phyloP scores from a whole-genome alignment of 176 grass and related monocot species.

The Tuctoria greenei region DNA sequence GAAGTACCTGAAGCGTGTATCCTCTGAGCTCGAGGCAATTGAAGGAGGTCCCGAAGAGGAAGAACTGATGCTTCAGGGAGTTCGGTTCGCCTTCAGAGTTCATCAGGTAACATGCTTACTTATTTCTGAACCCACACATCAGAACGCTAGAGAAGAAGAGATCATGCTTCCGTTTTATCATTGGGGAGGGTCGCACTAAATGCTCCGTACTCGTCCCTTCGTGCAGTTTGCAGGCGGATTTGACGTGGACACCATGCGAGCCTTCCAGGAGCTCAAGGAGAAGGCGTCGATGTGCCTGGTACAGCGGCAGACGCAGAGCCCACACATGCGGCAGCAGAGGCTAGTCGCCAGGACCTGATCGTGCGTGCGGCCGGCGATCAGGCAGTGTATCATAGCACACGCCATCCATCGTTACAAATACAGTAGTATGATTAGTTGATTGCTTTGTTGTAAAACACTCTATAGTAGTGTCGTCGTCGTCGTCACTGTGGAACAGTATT shows the following conservation, averaged over 20 bases:
- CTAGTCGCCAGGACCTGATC: slow-evolving; percentile 56
- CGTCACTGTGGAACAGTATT: not conserved
- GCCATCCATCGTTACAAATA: not conserved
- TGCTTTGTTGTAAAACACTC: not conserved
- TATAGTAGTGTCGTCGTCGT: not conserved
- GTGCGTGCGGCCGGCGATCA: not conserved
- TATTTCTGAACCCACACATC: not conserved
- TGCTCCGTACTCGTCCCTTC: not conserved
- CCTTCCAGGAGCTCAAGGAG: slow-evolving; percentile 94
- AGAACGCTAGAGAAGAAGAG: not conserved
- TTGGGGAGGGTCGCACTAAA: not conserved
- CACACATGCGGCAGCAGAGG: slow-evolving; percentile 51
- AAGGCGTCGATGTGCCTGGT: slow-evolving; percentile 69
- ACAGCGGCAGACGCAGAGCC: slow-evolving; percentile 52
- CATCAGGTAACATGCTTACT: slow-evolving; percentile 62
- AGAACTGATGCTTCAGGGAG: slow-evolving; percentile 92
- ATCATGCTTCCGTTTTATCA: not conserved
- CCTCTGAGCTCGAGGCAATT: slow-evolving; percentile 68
- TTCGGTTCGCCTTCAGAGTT: slow-evolving; percentile 93
- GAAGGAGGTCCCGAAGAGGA: slow-evolving; percentile 76
- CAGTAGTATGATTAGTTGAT: slow-evolving; percentile 35
- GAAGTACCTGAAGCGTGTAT: slow-evolving; percentile 88
- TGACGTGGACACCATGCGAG: slow-evolving; percentile 91
- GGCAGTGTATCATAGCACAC: not conserved
- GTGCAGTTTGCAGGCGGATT: slow-evolving; percentile 90